Conservation (phyloP, 2,329 filamentous ascomycete genomes). For the Cryphonectria japonica region DNA sequence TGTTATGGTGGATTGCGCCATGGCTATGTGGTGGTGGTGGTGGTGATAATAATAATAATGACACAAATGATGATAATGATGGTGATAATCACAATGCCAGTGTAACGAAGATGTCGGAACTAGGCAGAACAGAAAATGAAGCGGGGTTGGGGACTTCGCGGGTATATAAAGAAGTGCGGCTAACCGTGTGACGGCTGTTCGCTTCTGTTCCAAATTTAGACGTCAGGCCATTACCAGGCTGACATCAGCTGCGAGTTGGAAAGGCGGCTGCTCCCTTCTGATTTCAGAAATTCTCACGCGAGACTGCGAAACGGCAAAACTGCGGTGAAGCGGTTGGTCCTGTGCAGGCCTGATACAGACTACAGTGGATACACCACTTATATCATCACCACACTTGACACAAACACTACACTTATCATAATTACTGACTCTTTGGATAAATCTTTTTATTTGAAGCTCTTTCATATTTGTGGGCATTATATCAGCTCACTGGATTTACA, state of each 20-base stretch:
- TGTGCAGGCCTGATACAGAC: neutral
- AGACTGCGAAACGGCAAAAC: neutral
- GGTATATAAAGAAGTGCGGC: constrained; percentile 1
- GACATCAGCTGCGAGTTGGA: neutral
- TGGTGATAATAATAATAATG: neutral
- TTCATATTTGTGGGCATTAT: too few species aligned
- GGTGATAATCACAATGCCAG: neutral
- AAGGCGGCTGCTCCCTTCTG: neutral
- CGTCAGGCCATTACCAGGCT: neutral
- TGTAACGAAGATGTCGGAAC: too few species aligned
- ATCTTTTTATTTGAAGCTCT: too few species aligned
- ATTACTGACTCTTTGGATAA: too few species aligned
- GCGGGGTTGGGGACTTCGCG: neutral
- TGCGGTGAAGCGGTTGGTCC: neutral
- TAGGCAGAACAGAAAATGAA: neutral
- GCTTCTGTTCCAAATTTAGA: constrained; percentile 7
- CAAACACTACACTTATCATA: too few species aligned
- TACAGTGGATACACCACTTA: too few species aligned
- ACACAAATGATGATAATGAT: neutral
- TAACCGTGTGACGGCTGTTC: neutral
- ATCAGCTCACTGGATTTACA: too few species aligned
- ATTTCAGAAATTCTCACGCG: neutral
- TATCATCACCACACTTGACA: too few species aligned
- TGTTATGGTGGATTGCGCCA: constrained; percentile 2
- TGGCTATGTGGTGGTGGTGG: constrained; percentile 10